Percentiles rank a stretch among this genome's conserved stretches.
phyloP scores from a whole-genome alignment of 768 basidiomycete genomes.

The Gymnopilus junonius region DNA sequence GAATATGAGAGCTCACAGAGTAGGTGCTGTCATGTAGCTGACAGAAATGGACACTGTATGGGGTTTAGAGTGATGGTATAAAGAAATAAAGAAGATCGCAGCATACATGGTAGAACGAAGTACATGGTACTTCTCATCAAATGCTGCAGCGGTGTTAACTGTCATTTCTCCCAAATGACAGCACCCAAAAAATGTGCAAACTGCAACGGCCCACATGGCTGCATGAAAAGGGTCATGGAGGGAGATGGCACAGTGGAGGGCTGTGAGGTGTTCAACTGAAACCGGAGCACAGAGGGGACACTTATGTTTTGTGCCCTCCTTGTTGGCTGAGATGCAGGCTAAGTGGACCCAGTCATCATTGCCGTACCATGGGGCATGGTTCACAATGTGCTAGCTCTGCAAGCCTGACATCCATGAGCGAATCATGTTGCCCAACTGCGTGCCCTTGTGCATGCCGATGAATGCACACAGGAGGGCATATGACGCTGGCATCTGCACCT shows the following conservation, averaged over 20 bases:
- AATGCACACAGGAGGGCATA: slow-evolving; percentile 35
- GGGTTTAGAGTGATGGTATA: no score
- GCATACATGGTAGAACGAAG: background rate
- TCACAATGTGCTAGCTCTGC: slow-evolving; percentile 38
- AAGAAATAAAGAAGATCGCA: no score
- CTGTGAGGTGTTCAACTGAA: slow-evolving; percentile 34
- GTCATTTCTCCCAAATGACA: slow-evolving; percentile 33
- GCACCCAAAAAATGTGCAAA: slow-evolving; percentile 40
- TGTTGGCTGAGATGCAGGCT: slow-evolving; percentile 15
- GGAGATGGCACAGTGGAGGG: slow-evolving; percentile 25
- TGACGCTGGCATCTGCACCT: slow-evolving; percentile 35
- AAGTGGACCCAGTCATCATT: slow-evolving; percentile 29
- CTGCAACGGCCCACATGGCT: slow-evolving; percentile 39
- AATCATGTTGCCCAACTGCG: slow-evolving; percentile 26
- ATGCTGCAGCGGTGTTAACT: slow-evolving; percentile 10
- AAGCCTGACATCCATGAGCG: slow-evolving; percentile 40
- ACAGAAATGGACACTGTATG: background rate
- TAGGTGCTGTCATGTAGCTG: slow-evolving; percentile 8
- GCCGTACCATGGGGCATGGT: slow-evolving; percentile 39
- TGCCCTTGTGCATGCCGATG: slow-evolving; percentile 8
- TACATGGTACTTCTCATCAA: slow-evolving; percentile 1
- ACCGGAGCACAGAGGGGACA: slow-evolving; percentile 33
- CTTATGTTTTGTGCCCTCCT: slow-evolving; percentile 25
- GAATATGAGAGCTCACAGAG: slow-evolving; percentile 26
- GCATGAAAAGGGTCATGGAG: slow-evolving; percentile 31